Percentiles rank a stretch among this genome's conserved stretches.
phyloP scores from a whole-genome alignment of 345 rosid species.

The Pistacia vera region DNA sequence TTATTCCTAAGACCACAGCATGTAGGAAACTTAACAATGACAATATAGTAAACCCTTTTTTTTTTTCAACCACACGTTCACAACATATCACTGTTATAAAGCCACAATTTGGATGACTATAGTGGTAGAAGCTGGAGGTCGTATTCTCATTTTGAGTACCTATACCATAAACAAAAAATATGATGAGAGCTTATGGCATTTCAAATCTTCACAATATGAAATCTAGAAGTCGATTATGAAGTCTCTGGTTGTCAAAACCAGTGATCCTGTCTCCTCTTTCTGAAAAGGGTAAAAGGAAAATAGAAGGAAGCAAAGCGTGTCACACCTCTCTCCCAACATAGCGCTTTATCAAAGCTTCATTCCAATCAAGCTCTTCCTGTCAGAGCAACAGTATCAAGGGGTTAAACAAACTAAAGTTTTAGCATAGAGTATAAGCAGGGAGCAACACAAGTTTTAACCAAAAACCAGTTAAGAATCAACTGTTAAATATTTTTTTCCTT shows the following conservation, averaged over 20 bases:
- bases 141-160: background rate
- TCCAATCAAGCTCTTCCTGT: constrained; percentile 92
- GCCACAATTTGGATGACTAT: background rate
- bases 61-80: background rate
- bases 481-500: background rate
- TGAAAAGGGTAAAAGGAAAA: background rate
- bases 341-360: constrained; percentile 59
- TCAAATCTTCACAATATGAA: background rate
- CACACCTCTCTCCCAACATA: constrained; percentile 88
- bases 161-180: background rate
- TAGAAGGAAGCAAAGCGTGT: background rate
- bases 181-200: background rate
- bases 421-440: background rate
- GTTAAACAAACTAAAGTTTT: constrained; percentile 11
- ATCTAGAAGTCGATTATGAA: background rate
- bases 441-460: background rate
- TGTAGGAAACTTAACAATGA: background rate
- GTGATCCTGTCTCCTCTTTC: background rate
- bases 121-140: background rate
- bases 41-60: background rate
- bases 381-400: constrained; percentile 21
- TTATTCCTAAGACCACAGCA: background rate
- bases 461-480: background rate
- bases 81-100: background rate
- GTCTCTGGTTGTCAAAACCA: background rate